Conservation (phyloP, 371 early-diverging fungal species). For the Mucor circinelloides region DNA sequence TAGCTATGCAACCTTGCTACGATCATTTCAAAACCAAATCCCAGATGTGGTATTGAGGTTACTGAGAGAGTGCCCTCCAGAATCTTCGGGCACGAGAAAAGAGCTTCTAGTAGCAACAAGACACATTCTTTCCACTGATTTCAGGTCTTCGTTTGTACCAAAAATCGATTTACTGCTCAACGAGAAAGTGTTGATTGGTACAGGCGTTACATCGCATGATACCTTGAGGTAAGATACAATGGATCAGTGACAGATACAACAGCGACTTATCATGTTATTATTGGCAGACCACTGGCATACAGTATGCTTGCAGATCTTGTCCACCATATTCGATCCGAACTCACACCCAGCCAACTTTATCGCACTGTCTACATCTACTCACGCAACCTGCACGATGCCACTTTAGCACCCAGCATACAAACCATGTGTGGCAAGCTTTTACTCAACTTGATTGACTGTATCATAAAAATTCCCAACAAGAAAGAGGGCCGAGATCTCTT, state of each 20-base stretch:
- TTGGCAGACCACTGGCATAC: constrained; percentile 81
- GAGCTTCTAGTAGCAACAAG: constrained; percentile 94
- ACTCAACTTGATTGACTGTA: constrained; percentile 87
- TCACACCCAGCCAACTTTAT: constrained; percentile 79
- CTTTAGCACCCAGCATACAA: constrained; percentile 87
- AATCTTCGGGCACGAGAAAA: constrained; percentile 90
- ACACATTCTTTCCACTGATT: constrained; percentile 91
- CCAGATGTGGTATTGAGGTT: constrained; percentile 88
- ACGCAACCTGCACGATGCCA: constrained; percentile 88
- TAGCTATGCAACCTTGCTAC: constrained; percentile 69
- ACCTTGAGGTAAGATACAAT: constrained; percentile 66
- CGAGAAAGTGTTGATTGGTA: constrained; percentile 90
- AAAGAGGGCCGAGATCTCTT: constrained; percentile 73
- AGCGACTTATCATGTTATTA: not conserved
- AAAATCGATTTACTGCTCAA: constrained; percentile 88
- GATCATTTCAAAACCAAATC: constrained; percentile 82
- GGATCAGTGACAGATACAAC: not conserved
- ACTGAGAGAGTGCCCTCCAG: constrained; percentile 92
- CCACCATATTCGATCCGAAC: constrained; percentile 89
- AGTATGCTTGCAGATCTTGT: constrained; percentile 95
- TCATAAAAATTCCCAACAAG: constrained; percentile 71
- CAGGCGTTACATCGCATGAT: constrained; percentile 91
- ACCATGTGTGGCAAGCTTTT: constrained; percentile 95
- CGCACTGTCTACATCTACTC: constrained; percentile 88
- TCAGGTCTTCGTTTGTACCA: constrained; percentile 83